Evolutionary conservation across 352 stramenopile species (phyloP).

Genomic region (Globisporangium camurandrum): DNA sequence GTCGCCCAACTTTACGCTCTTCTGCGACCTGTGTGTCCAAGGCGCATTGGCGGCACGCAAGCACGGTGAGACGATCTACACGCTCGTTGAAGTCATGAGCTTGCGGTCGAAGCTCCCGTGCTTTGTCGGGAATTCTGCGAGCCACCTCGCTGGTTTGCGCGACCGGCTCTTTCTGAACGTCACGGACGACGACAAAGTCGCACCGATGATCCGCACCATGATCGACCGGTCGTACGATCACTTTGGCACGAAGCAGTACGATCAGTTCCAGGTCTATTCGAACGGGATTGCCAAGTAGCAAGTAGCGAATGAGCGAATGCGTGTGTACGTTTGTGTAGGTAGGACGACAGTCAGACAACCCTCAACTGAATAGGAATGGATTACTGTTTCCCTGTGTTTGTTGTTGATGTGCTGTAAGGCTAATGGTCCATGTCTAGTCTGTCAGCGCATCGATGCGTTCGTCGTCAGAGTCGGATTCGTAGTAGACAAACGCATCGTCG

Average conservation of each 20-base stretch:
- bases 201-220: constrained; percentile 75
- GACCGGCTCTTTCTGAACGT: constrained; percentile 70
- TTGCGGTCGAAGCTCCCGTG: constrained; percentile 73
- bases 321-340: no score
- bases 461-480: constrained; percentile 1
- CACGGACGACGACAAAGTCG: constrained; percentile 51
- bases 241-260: constrained; percentile 94
- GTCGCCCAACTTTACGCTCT: constrained; percentile 89
- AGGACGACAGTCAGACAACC: not conserved
- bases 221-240: constrained; percentile 94
- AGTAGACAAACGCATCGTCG: constrained; percentile 1
- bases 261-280: constrained; percentile 91
- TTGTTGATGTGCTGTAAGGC: no score
- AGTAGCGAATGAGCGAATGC: not conserved
- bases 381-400: no score
- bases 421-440: not conserved
- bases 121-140: constrained; percentile 34
- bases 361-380: not conserved
- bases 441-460: not conserved
- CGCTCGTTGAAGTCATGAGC: constrained; percentile 94
- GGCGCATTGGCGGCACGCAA: constrained; percentile 89
- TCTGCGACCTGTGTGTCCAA: constrained; percentile 91
- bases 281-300: constrained; percentile 84
- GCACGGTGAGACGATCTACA: constrained; percentile 91
- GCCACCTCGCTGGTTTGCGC: constrained; percentile 33